Conservation (phyloP, 257 asterid species). For the Forsythia suspensa region DNA sequence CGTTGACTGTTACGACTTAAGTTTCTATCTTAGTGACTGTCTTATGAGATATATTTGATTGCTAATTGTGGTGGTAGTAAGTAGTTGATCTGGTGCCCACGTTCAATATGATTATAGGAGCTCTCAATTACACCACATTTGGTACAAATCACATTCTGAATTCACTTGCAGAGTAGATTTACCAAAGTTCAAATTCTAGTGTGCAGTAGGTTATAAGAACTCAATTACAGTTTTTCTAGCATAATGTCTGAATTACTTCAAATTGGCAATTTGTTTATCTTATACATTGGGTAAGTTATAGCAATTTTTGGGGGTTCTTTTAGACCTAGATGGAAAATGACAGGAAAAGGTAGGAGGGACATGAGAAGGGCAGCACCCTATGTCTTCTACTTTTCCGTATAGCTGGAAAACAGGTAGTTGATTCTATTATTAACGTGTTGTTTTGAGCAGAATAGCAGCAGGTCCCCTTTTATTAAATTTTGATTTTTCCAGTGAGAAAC, state of each 20-base stretch:
- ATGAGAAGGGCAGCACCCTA: not conserved
- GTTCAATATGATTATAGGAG: not conserved
- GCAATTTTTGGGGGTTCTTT: not conserved
- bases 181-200: not conserved
- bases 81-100: slow-evolving; percentile 1
- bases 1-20: not conserved
- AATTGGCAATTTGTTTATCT: not conserved
- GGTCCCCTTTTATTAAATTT: not conserved
- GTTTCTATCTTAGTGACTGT: not conserved
- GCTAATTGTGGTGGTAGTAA: not conserved
- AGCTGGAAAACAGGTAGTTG: not conserved
- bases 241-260: not conserved
- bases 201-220: not conserved
- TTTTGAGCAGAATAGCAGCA: not conserved
- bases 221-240: not conserved
- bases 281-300: slow-evolving; percentile 1
- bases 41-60: not conserved
- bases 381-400: not conserved
- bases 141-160: not conserved
- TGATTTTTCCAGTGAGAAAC: not conserved
- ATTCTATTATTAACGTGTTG: not conserved
- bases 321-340: not conserved
- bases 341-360: not conserved
- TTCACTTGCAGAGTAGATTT: slow-evolving; percentile 7
- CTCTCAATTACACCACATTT: not conserved